Evolutionary conservation across 164 flowering plant genomes (phyloP), one percentile per base, ranked within the genome.

Genomic region (Liriodendron chinense): DNA sequence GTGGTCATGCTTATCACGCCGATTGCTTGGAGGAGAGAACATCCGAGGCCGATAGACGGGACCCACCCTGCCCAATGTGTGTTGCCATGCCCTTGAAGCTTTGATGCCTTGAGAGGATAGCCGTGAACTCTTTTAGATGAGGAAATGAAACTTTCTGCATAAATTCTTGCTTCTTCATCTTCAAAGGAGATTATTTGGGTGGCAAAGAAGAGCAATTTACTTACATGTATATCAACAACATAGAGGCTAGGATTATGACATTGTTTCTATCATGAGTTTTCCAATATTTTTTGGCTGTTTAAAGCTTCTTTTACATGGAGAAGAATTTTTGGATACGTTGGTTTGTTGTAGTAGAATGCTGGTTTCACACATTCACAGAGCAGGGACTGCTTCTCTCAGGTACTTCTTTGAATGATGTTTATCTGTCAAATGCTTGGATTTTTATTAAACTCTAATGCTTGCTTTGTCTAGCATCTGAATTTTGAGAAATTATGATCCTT

Each of bases 1-100:
- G 95, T 71, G 93, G 93, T 16, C 93, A 91, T 77, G 82, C 79
- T 23, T 91, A 84, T 76, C 95, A 89, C 78, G 89, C 89, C 13
- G 89, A 88, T 9, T 91, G 95, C 74, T 76, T 89, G 86, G 95
- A 91, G 72, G 76, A 81, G 75, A 83, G 65, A 75, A 89, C 90
- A 3, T 8, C 78, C 28, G 68, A 76, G 48, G 89, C 74, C 57
- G 86, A 83, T 25, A 80, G 18, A 75, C 72, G 76, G 1, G 95
- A 91, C 68, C 95, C 95, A 0, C 85, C 85, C 7, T 91, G 95
- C 76, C 91, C 90, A 0, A 24, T 76, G 61, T 91, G 94, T 74
- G 9, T 43, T 21, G 75, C 81, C 20, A 13, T 16, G 2, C n/a
- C 18, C 13, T 16, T 53, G 18, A 53, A 53, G 59, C 59, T 53